Base-by-base conservation (phyloP, 352 stramenopile species). In the Phytophthora macrochlamydospora region DNA sequence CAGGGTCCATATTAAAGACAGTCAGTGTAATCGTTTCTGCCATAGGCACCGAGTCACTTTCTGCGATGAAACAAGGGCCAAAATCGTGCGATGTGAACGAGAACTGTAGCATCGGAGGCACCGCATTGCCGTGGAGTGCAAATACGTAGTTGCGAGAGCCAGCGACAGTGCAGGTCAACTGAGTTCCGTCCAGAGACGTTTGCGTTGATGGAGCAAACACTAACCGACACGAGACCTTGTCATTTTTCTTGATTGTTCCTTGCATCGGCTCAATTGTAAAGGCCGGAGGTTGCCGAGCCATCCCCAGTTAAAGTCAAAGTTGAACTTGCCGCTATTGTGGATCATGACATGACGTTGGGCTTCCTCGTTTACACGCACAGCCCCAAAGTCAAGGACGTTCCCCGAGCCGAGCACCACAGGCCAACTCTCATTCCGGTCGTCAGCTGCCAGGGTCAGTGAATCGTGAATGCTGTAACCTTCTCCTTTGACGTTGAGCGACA, bases 401-500 rank as follows among this genome's bases (percentile, higher is more conserved):
- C 66, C 45, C 0, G 51, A 28, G 5, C 73, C 78, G 44, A 76
- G 49, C 18, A 70, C 29, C 14, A 79, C 63, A 6, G 62, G n/a
- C 5, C 58, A 68, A 31, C 57, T 71, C 51, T 91, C 83, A 29
- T 62, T 74, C n/a, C 78, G 67, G 24, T 85, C 76, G 12, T 81
- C 75, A 1, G 67, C 78, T 24, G 48, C 56, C 44, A 87, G 62
- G 0, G 72, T 72, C 5, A 98, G 54, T 2, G 78, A 67, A 51
- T 95, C 89, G 65, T 97, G 92, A 44, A 98, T 96, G 42, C 87
- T 93, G 64, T 97, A 98, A 5, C 95, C 95, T 65, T 98, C 95
- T 37, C 95, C 95, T 72, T 98, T 98, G 33, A 98, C 77, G 62
- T 98, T 98, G 18, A 98, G 74, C 30, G 85, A 94, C 2, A 98